Evolutionary conservation across 2,329 filamentous ascomycete species (phyloP).

Genomic region (Cladorrhinum sp.): DNA sequence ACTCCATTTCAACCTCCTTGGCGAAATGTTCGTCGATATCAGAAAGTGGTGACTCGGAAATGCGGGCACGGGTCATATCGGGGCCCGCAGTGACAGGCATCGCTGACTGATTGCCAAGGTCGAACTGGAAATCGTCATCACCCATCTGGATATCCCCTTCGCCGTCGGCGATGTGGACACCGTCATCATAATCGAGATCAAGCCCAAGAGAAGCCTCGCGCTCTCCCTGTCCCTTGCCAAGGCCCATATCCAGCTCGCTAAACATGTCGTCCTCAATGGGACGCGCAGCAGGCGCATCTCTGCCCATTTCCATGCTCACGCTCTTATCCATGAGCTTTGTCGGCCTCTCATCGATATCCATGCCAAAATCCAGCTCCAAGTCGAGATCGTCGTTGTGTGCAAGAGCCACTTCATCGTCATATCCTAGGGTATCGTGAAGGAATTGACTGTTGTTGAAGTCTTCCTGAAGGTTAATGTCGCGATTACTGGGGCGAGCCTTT

Average conservation of each 20-base stretch:
- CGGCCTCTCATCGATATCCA: conserved; percentile 66
- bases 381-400: conserved; percentile 64
- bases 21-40: conserved; percentile 65
- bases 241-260: conserved; percentile 59
- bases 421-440: conserved; percentile 62
- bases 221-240: conserved; percentile 54
- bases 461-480: conserved; percentile 67
- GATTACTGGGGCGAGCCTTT: conserved; percentile 55
- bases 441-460: conserved; percentile 77
- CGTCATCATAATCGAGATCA: conserved; percentile 51
- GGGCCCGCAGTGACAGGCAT: conserved; percentile 42
- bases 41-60: conserved; percentile 67
- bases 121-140: conserved; percentile 62
- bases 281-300: conserved; percentile 71
- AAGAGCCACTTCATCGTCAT: conserved; percentile 56
- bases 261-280: conserved; percentile 68
- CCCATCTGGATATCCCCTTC: conserved; percentile 63
- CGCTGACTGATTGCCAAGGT: conserved; percentile 58
- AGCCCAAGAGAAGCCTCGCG: conserved; percentile 49
- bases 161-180: conserved; percentile 59
- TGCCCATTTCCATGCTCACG: conserved; percentile 86
- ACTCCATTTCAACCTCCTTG: conserved; percentile 57
- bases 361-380: conserved; percentile 70
- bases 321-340: conserved; percentile 51
- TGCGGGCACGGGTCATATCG: conserved; percentile 54